Evolutionary conservation across 1,284 basidiomycete species (phyloP).

Genomic region (Moesziomyces sp.): DNA sequence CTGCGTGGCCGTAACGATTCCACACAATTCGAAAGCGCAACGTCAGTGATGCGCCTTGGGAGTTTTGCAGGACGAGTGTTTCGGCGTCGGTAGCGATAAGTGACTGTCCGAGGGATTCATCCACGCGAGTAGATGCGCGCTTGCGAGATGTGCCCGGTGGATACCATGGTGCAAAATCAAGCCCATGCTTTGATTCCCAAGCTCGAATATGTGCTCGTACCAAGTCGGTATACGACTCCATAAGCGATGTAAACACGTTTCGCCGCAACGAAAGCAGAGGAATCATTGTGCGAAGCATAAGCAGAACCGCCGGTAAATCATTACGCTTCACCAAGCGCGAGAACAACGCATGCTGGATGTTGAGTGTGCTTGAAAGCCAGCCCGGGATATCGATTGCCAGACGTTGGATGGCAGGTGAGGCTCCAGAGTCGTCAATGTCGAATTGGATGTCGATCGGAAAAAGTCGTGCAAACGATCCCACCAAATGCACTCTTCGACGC

Average conservation of each 20-base stretch:
- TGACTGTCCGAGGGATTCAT: slow-evolving; percentile 9
- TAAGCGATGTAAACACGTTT: slow-evolving; percentile 18
- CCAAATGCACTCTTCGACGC: slow-evolving; percentile 2
- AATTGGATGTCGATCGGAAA: slow-evolving; percentile 20
- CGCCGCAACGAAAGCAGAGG: slow-evolving; percentile 25
- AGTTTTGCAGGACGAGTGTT: slow-evolving; percentile 9
- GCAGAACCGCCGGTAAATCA: slow-evolving; percentile 29
- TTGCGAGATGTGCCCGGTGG: slow-evolving; percentile 1
- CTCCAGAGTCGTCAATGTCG: slow-evolving; percentile 13
- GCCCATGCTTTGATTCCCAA: slow-evolving; percentile 2
- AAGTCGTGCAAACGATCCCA: slow-evolving; percentile 10
- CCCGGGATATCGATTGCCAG: slow-evolving; percentile 13
- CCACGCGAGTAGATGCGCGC: background rate
- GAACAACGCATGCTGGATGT: slow-evolving; percentile 2
- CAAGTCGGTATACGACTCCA: slow-evolving; percentile 28
- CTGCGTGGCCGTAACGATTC: slow-evolving; percentile 35
- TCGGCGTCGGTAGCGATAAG: slow-evolving; percentile 11
- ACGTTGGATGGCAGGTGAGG: slow-evolving; percentile 11
- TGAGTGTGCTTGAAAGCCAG: slow-evolving; percentile 12
- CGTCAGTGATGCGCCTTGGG: slow-evolving; percentile 4
- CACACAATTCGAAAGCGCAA: slow-evolving; percentile 18
- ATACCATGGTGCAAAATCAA: slow-evolving; percentile 28
- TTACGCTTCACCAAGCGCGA: slow-evolving; percentile 1
- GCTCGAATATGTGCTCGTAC: slow-evolving; percentile 16
- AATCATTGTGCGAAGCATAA: slow-evolving; percentile 37